Base-by-base conservation (phyloP, 2,329 filamentous ascomycete species). In the Phialophora expanda region DNA sequence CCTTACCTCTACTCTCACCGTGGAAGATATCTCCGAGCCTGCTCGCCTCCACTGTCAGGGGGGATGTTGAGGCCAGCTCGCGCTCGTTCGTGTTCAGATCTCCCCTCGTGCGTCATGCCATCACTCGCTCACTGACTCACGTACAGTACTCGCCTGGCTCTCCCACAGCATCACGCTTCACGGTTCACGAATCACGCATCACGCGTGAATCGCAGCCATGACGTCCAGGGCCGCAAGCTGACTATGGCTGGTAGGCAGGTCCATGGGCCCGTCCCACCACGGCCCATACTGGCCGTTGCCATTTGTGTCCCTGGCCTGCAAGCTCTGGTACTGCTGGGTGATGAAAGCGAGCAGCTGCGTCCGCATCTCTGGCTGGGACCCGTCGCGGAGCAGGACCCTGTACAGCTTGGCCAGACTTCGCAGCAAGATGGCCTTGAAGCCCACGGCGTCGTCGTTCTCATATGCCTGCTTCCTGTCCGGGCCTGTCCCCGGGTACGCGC, bases 361-460 rank as follows among this genome's bases (percentile, higher is more conserved):
- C 32, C 64, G 65, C 50, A 67, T 17, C 3, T 61, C 64, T 9
- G 46, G 28, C 22, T 66, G 38, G n/a, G 20, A 11, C 12, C 34
- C n/a, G 24, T 66, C 60, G 9, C 64, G 34, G 4, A 34, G n/a
- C 11, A 69, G 32, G 46, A 56, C 28, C 28, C 24, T 41, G 50
- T 64, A 69, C 14, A 70, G 64, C 53, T 67, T 69, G 30, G 62
- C 58, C 59, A 70, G 59, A 38, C 56, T 65, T 9, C 68, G 66
- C 2, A 69, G 38, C 14, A 70, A 38, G n/a, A 70, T 62, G 32
- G 64, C 55, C 38, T 70, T 70, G 68, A 70, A 70, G 8, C 68
- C 68, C 26, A 70, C 41, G 6, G 54, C 66, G 50, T 70, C 68
- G 57, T 64, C 48, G 55, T 70, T 66, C 50, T 70, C 28, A 41